Percentiles rank a stretch among this genome's conserved stretches.
These are phyloP conservation scores for Apiotrichum siamense DNA, from an alignment of 1,284 basidiomycete species.

Conservation along the genomic window DNA sequence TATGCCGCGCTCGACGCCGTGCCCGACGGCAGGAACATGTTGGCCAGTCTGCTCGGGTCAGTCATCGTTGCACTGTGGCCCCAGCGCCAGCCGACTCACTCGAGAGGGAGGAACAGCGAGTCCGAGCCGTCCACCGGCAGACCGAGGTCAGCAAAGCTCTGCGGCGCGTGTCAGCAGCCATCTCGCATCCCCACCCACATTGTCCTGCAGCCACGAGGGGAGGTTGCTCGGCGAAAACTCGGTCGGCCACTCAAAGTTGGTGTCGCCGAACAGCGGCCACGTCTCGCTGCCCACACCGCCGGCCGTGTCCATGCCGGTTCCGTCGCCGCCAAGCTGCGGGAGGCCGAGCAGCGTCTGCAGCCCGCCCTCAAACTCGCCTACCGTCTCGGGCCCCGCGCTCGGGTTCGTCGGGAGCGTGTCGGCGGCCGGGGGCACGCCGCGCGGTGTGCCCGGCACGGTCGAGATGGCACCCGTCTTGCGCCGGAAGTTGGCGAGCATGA, in stretches of 20 bases:
- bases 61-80: not conserved
- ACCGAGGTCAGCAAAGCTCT: slow-evolving; percentile 80
- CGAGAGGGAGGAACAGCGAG: slow-evolving; percentile 68
- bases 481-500: slow-evolving; percentile 82
- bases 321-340: slow-evolving; percentile 21
- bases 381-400: slow-evolving; percentile 25
- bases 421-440: slow-evolving; percentile 38
- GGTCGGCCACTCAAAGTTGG: slow-evolving; percentile 62
- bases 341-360: slow-evolving; percentile 37
- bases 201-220: slow-evolving; percentile 52
- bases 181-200: slow-evolving; percentile 53
- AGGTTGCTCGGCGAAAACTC: slow-evolving; percentile 49
- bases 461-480: slow-evolving; percentile 70
- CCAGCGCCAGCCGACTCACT: slow-evolving; percentile 22
- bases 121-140: slow-evolving; percentile 82
- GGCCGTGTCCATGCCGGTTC: not conserved
- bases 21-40: slow-evolving; percentile 43
- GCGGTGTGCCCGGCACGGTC: slow-evolving; percentile 53
- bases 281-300: slow-evolving; percentile 8
- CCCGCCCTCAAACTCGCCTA: slow-evolving; percentile 30
- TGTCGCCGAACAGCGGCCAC: slow-evolving; percentile 14
- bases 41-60: slow-evolving; percentile 35
- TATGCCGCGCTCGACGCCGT: slow-evolving; percentile 29
- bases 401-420: not conserved
- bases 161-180: slow-evolving; percentile 10